Evolutionary conservation across 2,329 filamentous ascomycete species (phyloP).

Genomic region (Pseudogymnoascus pannorum): DNA sequence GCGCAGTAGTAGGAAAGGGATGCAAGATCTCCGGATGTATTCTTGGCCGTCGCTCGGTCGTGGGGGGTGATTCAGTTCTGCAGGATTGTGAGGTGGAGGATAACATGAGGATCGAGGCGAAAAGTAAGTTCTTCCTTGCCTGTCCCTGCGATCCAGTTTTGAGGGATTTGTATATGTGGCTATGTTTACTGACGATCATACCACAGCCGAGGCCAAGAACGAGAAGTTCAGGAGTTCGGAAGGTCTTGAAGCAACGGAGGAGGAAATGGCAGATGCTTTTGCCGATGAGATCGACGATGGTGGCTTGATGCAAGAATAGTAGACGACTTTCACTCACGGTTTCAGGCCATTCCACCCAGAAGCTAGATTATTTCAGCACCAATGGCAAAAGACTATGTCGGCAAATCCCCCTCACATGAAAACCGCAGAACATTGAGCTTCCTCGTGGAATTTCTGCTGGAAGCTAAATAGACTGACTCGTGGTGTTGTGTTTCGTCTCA

Average conservation of each 20-base stretch:
- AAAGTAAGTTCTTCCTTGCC: slow-evolving; percentile 44
- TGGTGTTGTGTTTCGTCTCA: background rate
- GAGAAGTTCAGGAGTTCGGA: slow-evolving; percentile 62
- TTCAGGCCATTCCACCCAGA: background rate
- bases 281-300: slow-evolving; percentile 23
- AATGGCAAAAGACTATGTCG: background rate
- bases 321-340: background rate
- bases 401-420: background rate
- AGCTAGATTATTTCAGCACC: background rate
- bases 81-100: slow-evolving; percentile 91
- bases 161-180: background rate
- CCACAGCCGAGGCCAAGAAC: slow-evolving; percentile 57
- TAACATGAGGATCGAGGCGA: slow-evolving; percentile 77
- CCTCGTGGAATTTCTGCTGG: background rate
- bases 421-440: background rate
- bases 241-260: slow-evolving; percentile 56
- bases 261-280: slow-evolving; percentile 47
- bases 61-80: slow-evolving; percentile 75
- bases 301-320: slow-evolving; percentile 2
- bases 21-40: slow-evolving; percentile 85
- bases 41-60: slow-evolving; percentile 68
- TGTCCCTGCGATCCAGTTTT: background rate
- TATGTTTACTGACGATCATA: slow-evolving; percentile 18
- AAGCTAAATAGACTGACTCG: background rate
- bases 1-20: slow-evolving; percentile 74